Evolutionary conservation across 345 rosid species (phyloP), one percentile per base, ranked within the genome.

Genomic region (Murraya koenigii): DNA sequence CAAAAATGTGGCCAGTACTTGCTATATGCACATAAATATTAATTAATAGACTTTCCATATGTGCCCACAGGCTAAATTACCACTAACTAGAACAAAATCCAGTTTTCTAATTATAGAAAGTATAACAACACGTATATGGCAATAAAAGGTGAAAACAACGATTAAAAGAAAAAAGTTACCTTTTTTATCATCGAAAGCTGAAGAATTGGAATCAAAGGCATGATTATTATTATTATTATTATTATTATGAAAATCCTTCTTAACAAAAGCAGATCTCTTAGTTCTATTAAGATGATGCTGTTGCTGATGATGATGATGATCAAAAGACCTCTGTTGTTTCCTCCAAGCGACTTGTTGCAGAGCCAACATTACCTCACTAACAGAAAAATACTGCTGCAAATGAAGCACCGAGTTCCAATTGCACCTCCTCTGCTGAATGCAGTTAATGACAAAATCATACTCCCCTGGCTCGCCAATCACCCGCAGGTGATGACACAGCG

Each of bases 321-420:
- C 97, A 68, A 80, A 87, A 66, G 62, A 71, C 86, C 86, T 66
- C 59, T 88, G 93, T 56, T 88, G 93, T 58, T 84, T 79, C 83
- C 84, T 84, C 88, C 87, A 81, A 1, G 88, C 84, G n/a, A 84
- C 91, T 74, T 93, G 95, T n/a, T 94, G 94, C 72, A 96, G 83
- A 22, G 89, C 81, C 33, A 85, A 67, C 25, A 80, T 55, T 54
- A 96, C 89, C 67, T 94, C 98, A 0, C 83, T 80, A 9, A 90
- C 81, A 0, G 99, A 81, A 70, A 78, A 90, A 77, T 86, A 93
- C 67, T 90, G 99, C 87, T 94, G 97, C 95, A 96, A 84, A 88
- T 85, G 85, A 23, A 93, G 88, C 83, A 91, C 94, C 0, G 89
- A 85, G 74, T 79, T 87, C 99, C 99, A 96, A 81, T 81, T 84